phyloP scores from a whole-genome alignment of 139 green algal species.

The Tetraselmis striata region DNA sequence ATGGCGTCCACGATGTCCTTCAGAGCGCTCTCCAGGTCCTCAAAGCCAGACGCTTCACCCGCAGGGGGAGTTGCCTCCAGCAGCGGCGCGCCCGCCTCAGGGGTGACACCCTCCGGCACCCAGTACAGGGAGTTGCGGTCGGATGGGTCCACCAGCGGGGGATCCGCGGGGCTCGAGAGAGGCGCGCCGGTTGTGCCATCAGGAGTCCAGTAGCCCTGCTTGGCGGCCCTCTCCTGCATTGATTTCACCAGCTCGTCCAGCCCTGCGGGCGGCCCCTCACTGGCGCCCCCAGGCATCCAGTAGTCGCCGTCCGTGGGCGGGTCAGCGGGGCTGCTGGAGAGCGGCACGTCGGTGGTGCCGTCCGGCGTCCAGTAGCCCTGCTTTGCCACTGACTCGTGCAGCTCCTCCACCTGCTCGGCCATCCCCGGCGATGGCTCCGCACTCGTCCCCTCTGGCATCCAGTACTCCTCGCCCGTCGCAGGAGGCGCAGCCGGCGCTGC shows the following conservation, averaged over 20 bases:
- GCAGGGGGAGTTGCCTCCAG: neutral
- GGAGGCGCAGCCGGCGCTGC: neutral
- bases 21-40: neutral
- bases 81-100: neutral
- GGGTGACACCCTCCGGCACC: neutral
- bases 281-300: neutral
- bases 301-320: neutral
- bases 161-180: neutral
- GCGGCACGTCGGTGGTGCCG: neutral
- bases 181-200: neutral
- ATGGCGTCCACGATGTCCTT: neutral
- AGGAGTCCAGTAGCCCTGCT: neutral
- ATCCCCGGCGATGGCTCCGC: neutral
- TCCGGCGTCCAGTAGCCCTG: neutral
- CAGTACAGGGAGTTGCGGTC: neutral
- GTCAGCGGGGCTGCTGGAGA: no score
- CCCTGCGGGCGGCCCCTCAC: no score
- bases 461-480: neutral
- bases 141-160: neutral
- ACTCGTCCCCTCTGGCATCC: neutral
- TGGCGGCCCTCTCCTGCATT: neutral
- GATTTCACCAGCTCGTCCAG: no score
- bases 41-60: neutral
- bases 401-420: neutral
- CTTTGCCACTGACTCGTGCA: neutral